phyloP scores from a whole-genome alignment of 2,329 filamentous ascomycete genomes.

The Fusarium transvaalense region DNA sequence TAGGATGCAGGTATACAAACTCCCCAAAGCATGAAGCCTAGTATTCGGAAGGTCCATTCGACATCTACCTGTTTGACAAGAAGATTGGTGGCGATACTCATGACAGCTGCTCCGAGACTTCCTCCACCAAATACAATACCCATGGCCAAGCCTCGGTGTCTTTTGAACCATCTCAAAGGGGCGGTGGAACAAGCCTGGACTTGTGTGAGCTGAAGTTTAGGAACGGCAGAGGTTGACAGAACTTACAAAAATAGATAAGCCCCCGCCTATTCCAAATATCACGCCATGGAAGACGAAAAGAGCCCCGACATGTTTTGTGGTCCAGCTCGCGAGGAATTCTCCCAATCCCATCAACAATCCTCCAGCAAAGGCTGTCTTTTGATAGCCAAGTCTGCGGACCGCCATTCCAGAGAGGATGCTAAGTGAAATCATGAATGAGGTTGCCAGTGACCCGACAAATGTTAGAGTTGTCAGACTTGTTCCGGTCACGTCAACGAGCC shows the following conservation, averaged over 20 bases:
- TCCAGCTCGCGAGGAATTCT: slow-evolving; percentile 49
- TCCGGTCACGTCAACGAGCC: slow-evolving; percentile 43
- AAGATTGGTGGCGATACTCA: slow-evolving; percentile 47
- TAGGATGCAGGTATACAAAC: slow-evolving; percentile 50
- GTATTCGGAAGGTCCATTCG: slow-evolving; percentile 48
- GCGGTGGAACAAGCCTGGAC: slow-evolving; percentile 41
- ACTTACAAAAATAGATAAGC: slow-evolving; percentile 43
- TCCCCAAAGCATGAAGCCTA: slow-evolving; percentile 47
- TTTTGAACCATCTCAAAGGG: slow-evolving; percentile 47
- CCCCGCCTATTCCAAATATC: slow-evolving; percentile 46
- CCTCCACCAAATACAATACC: slow-evolving; percentile 50
- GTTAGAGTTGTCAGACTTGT: slow-evolving; percentile 47
- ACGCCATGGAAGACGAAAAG: slow-evolving; percentile 48
- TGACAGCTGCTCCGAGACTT: slow-evolving; percentile 48
- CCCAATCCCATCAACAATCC: slow-evolving; percentile 48
- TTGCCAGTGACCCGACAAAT: slow-evolving; percentile 49
- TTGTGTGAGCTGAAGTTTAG: rapidly evolving
- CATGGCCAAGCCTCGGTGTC: slow-evolving; percentile 46
- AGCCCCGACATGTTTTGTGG: slow-evolving; percentile 42
- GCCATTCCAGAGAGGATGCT: slow-evolving; percentile 37
- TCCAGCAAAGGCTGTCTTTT: slow-evolving; percentile 41
- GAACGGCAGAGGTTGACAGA: rapidly evolving
- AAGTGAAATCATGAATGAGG: slow-evolving; percentile 46
- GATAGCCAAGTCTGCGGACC: slow-evolving; percentile 44
- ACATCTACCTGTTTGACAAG: slow-evolving; percentile 44